These are phyloP conservation scores for Carex arenaria DNA, from an alignment of 202 grass and related monocot species.

Conservation along the genomic window DNA sequence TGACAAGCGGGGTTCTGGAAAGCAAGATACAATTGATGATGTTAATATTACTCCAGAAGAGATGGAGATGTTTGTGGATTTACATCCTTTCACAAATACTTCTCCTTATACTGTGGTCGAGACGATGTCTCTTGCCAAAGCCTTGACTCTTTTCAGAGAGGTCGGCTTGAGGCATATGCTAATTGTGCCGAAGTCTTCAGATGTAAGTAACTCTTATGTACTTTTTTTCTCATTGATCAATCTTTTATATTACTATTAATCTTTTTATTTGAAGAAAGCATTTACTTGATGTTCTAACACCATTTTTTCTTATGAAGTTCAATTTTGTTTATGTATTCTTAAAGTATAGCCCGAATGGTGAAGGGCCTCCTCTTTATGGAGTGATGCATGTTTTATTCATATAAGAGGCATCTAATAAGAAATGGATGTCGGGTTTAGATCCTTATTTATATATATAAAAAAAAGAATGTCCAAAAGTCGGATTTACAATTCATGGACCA, in stretches of 20 bases:
- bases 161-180: conserved; percentile 86
- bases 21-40: conserved; percentile 50
- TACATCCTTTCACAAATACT: conserved; percentile 85
- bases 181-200: conserved; percentile 70
- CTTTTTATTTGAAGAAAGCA: not conserved
- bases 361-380: not conserved
- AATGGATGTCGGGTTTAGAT: not conserved
- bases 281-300: not conserved
- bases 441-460: not conserved
- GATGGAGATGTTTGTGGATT: conserved; percentile 95
- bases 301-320: not conserved
- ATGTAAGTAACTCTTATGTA: conserved; percentile 36
- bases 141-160: conserved; percentile 84
- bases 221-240: not conserved
- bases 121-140: conserved; percentile 95
- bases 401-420: not conserved
- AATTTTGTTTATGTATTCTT: not conserved
- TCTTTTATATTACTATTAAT: not conserved
- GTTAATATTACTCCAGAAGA: conserved; percentile 62
- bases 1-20: conserved; percentile 75
- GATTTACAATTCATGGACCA: not conserved
- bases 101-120: conserved; percentile 93
- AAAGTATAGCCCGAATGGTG: not conserved
- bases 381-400: not conserved
- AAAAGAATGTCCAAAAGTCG: not conserved